Conservation (phyloP, 2,329 filamentous ascomycete species). For the Colletotrichum nymphaeae region DNA sequence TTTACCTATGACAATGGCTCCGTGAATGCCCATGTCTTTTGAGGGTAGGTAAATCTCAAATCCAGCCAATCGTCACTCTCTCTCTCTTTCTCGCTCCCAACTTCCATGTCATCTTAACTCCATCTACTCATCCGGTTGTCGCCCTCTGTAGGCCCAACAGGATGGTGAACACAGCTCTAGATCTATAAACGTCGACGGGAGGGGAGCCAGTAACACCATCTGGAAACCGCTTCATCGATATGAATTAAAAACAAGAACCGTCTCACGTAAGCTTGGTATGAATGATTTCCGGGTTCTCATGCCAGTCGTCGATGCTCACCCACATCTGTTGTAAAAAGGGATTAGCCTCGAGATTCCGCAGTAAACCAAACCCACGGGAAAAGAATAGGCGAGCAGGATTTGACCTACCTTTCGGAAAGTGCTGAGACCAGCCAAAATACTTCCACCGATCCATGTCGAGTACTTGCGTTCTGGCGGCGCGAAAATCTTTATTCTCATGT, state of each 20-base stretch:
- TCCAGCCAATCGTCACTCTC: slow-evolving; percentile 6
- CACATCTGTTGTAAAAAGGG: slow-evolving; percentile 82
- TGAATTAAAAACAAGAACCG: slow-evolving; percentile 8
- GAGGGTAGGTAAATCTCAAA: slow-evolving; percentile 11
- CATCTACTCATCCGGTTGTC: not conserved
- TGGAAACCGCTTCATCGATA: slow-evolving; percentile 4
- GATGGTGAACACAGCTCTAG: not conserved
- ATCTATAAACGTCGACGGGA: slow-evolving; percentile 1
- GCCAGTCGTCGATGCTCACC: slow-evolving; percentile 99
- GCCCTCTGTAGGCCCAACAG: not conserved
- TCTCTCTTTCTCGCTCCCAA: not conserved
- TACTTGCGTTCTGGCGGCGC: slow-evolving; percentile 98
- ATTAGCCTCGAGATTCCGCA: not conserved
- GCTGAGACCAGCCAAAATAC: slow-evolving; percentile 94
- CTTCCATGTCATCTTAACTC: not conserved
- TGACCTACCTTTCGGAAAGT: slow-evolving; percentile 90
- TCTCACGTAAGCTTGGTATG: slow-evolving; percentile 93
- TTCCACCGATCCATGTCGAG: slow-evolving; percentile 98
- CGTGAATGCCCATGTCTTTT: not conserved
- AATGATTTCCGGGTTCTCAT: slow-evolving; percentile 99
- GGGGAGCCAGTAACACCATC: not conserved
- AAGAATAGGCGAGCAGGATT: not conserved
- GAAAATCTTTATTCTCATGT: slow-evolving; percentile 99
- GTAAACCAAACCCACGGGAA: not conserved
- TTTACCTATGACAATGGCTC: slow-evolving; percentile 10